Conservation (phyloP, 139 green algal species). For the Parachlorella kessleri region DNA sequence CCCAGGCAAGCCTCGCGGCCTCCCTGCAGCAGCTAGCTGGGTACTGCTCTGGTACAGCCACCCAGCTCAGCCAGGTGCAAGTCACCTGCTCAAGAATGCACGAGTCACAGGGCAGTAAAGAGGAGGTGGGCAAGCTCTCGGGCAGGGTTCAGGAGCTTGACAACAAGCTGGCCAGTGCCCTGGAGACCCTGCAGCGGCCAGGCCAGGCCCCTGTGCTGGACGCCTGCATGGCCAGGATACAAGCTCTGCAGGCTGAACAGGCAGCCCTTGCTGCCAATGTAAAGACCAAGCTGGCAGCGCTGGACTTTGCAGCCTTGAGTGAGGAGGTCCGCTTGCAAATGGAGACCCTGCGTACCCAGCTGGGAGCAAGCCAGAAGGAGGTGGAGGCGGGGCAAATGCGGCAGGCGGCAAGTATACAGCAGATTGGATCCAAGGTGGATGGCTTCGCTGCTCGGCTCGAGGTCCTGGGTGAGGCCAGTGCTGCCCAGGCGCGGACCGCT, state of each 20-base stretch:
- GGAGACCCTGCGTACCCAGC: too few relatives aligned
- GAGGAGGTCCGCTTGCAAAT: too few relatives aligned
- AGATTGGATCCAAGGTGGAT: too few relatives aligned
- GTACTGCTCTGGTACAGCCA: neutral
- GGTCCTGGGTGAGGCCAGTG: too few relatives aligned
- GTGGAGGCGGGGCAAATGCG: too few relatives aligned
- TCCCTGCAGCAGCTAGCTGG: neutral
- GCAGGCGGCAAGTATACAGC: too few relatives aligned
- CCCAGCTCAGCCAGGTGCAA: neutral
- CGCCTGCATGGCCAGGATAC: constrained; percentile 34
- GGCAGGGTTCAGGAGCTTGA: constrained; percentile 22
- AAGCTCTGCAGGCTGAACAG: constrained; percentile 32
- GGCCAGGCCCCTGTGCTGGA: constrained; percentile 57
- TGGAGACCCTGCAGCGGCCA: too few relatives aligned
- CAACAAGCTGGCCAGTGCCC: constrained; percentile 68
- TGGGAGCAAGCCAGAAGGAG: too few relatives aligned
- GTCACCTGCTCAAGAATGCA: neutral
- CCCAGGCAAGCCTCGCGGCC: too few relatives aligned
- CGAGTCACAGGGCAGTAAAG: neutral
- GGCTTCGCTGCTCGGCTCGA: too few relatives aligned
- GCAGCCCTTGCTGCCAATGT: constrained; percentile 1
- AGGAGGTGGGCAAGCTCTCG: neutral
- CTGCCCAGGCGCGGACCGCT: too few relatives aligned
- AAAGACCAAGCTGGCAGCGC: constrained; percentile 31
- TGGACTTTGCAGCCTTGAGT: too few relatives aligned